These are phyloP conservation scores for Yamadazyma laniorum DNA, from an alignment of 805 yeast species.

Conservation along the genomic window DNA sequence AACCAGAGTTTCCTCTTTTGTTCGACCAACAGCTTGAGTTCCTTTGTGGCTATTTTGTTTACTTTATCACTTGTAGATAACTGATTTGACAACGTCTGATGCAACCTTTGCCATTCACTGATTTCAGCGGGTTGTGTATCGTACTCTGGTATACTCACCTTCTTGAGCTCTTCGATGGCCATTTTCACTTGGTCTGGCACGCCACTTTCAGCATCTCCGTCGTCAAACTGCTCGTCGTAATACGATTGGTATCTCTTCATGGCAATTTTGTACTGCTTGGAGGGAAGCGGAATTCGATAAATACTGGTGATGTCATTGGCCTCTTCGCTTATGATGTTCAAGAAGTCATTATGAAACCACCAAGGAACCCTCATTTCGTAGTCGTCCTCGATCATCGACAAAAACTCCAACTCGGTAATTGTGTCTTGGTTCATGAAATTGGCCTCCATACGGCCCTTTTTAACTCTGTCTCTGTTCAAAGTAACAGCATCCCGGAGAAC, in stretches of 20 bases:
- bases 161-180: conserved; percentile 1
- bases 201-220: neutral
- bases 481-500: conserved; percentile 33
- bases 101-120: conserved; percentile 13
- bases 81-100: conserved; percentile 29
- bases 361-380: conserved; percentile 38
- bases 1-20: conserved; percentile 40
- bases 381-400: conserved; percentile 30
- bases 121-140: conserved; percentile 1
- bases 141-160: neutral
- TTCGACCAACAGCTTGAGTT: conserved; percentile 24
- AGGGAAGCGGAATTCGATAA: conserved; percentile 28
- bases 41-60: conserved; percentile 32
- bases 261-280: conserved; percentile 35
- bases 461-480: conserved; percentile 28
- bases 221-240: conserved; percentile 2
- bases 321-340: conserved; percentile 22
- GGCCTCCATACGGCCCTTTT: conserved; percentile 26
- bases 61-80: conserved; percentile 39
- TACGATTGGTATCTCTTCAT: conserved; percentile 28
- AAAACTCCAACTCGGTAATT: conserved; percentile 28
- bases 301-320: conserved; percentile 17
- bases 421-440: conserved; percentile 22
- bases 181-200: conserved; percentile 1
- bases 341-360: conserved; percentile 38